Percentiles rank a stretch among this genome's conserved stretches.
These are phyloP conservation scores for Suillus subalutaceus DNA, from an alignment of 768 basidiomycete species.

Conservation along the genomic window DNA sequence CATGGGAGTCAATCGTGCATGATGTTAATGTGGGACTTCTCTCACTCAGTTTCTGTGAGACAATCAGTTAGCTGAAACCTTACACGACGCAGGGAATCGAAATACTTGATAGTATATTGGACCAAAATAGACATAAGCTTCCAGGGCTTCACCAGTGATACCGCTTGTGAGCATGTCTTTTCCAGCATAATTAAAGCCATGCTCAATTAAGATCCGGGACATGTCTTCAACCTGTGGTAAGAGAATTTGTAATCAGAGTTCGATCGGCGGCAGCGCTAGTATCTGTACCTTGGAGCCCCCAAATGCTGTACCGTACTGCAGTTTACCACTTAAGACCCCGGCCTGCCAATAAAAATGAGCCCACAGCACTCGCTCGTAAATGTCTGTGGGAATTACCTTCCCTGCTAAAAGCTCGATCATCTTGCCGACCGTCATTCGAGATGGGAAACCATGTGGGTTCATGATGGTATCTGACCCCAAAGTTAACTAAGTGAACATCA, in stretches of 20 bases:
- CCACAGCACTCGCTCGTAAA: not conserved
- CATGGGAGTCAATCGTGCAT: conserved; percentile 19
- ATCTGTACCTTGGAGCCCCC: conserved; percentile 87
- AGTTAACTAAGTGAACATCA: conserved; percentile 17
- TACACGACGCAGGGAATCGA: conserved; percentile 14
- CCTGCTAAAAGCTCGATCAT: conserved; percentile 98
- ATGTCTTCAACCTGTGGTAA: conserved; percentile 86
- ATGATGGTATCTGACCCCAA: conserved; percentile 87
- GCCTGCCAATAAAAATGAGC: conserved; percentile 53
- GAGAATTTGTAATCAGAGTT: conserved; percentile 15
- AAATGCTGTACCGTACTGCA: conserved; percentile 95
- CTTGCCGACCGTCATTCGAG: conserved; percentile 99
- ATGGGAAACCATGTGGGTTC: conserved; percentile 99
- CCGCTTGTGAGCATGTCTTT: conserved; percentile 99
- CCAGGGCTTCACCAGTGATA: conserved; percentile 94
- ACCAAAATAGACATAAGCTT: conserved; percentile 98
- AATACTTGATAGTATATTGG: conserved; percentile 96
- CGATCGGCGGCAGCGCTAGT: conserved; percentile 4
- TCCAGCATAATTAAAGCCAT: conserved; percentile 97
- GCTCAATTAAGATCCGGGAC: conserved; percentile 92
- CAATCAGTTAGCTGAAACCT: conserved; percentile 9
- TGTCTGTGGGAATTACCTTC: conserved; percentile 55
- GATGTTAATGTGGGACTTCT: conserved; percentile 7
- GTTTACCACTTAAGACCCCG: conserved; percentile 85
- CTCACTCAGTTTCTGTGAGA: conserved; percentile 88